Conservation (phyloP, 1,284 basidiomycete genomes). For the Cystobasidium sp. region DNA sequence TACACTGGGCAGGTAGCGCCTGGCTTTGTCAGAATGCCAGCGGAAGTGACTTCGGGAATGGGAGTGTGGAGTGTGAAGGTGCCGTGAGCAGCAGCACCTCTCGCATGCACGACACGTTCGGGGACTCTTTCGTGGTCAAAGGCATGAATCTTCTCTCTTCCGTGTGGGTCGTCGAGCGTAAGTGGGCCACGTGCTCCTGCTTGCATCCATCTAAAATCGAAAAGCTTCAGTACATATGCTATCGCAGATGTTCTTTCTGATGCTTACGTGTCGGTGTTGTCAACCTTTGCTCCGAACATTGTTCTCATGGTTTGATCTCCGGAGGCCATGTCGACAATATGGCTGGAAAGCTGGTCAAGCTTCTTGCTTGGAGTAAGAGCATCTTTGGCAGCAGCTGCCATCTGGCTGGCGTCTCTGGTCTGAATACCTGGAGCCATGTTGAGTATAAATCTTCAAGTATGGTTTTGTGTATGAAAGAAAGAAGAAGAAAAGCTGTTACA, state of each 20-base stretch:
- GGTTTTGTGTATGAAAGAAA: background rate
- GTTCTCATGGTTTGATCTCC: slow-evolving; percentile 46
- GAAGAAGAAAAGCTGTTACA: background rate
- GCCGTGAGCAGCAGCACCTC: slow-evolving; percentile 71
- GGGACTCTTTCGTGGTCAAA: slow-evolving; percentile 63
- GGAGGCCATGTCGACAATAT: slow-evolving; percentile 39
- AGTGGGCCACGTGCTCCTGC: slow-evolving; percentile 49
- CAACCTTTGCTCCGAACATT: slow-evolving; percentile 50
- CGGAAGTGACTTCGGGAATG: slow-evolving; percentile 67
- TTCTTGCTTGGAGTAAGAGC: slow-evolving; percentile 23
- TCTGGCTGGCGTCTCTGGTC: background rate
- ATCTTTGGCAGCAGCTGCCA: slow-evolving; percentile 34
- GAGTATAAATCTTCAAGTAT: background rate
- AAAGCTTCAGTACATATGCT: background rate
- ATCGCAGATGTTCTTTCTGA: background rate
- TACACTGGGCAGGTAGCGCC: slow-evolving; percentile 68
- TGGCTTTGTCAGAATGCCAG: slow-evolving; percentile 70
- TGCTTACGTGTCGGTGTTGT: slow-evolving; percentile 49
- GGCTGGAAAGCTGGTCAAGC: slow-evolving; percentile 30
- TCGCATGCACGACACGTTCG: slow-evolving; percentile 62
- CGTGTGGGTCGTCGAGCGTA: slow-evolving; percentile 48
- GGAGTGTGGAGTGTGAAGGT: slow-evolving; percentile 74
- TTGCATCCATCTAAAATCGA: slow-evolving; percentile 36
- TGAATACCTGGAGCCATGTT: slow-evolving; percentile 42
- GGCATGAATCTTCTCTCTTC: slow-evolving; percentile 49